These are phyloP conservation scores for Singerocomus rubriflavus DNA, from an alignment of 1,284 basidiomycete species.

Conservation along the genomic window DNA sequence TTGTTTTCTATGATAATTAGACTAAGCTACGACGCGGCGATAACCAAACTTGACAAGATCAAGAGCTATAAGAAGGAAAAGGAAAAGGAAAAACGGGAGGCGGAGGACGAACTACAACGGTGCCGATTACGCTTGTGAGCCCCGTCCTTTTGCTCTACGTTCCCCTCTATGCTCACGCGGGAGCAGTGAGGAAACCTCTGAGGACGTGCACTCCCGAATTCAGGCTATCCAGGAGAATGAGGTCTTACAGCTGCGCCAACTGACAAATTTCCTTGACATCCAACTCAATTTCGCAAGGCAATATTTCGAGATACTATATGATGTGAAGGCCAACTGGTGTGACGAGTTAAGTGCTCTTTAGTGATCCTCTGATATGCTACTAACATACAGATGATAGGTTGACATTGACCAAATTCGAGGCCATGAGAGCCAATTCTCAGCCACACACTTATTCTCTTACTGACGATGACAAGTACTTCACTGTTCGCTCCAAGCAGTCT, in stretches of 20 bases:
- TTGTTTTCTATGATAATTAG: conserved; percentile 36
- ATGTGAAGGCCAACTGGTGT: conserved; percentile 65
- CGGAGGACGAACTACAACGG: conserved; percentile 73
- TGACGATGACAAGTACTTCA: conserved; percentile 17
- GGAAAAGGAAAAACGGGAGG: conserved; percentile 65
- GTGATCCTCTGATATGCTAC: not conserved
- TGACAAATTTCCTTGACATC: conserved; percentile 66
- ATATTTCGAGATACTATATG: conserved; percentile 66
- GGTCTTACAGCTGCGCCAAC: conserved; percentile 61
- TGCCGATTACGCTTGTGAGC: conserved; percentile 75
- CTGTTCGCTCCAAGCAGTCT: conserved; percentile 28
- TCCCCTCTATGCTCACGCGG: conserved; percentile 3
- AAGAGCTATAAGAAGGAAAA: conserved; percentile 66
- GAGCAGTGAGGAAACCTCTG: conserved; percentile 73
- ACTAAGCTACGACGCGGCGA: conserved; percentile 72
- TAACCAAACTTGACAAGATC: conserved; percentile 62
- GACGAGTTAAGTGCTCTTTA: conserved; percentile 46
- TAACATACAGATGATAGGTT: conserved; percentile 19
- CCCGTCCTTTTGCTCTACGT: conserved; percentile 8
- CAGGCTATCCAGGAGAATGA: conserved; percentile 76
- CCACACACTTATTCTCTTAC: conserved; percentile 4
- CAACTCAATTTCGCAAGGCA: conserved; percentile 73
- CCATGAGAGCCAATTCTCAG: conserved; percentile 9
- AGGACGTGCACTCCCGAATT: conserved; percentile 76
- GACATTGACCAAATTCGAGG: conserved; percentile 21